A percentile compares a stretch with the other conserved stretches of the same genome.
Conservation (phyloP, 1,284 basidiomycete species). For the Ustilago vetiveriae region DNA sequence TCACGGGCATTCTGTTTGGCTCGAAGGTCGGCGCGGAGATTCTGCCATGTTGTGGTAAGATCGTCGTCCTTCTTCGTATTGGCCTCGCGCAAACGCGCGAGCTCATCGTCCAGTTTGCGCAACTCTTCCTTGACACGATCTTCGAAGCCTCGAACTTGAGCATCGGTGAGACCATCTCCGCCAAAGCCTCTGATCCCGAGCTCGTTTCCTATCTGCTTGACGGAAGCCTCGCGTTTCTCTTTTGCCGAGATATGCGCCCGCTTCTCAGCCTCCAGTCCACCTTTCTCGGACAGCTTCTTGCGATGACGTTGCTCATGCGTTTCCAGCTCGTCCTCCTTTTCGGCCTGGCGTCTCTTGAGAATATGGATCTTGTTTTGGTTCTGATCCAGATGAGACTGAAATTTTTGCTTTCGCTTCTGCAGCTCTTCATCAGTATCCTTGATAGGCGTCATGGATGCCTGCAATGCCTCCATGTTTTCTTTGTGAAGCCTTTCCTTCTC, state of each 20-base stretch:
- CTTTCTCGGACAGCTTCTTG: conserved; percentile 56
- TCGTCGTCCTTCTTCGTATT: conserved; percentile 39
- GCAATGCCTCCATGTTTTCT: conserved; percentile 75
- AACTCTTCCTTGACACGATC: conserved; percentile 43
- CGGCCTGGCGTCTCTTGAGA: conserved; percentile 72
- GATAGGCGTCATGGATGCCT: conserved; percentile 73
- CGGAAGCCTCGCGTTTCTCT: conserved; percentile 77
- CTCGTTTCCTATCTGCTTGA: conserved; percentile 77
- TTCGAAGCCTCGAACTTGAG: conserved; percentile 78
- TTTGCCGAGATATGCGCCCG: conserved; percentile 75
- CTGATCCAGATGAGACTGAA: conserved; percentile 75
- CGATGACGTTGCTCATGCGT: conserved; percentile 34
- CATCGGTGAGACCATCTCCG: conserved; percentile 74
- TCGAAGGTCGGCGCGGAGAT: conserved; percentile 41
- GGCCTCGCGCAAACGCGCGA: conserved; percentile 17
- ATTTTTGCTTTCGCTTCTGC: conserved; percentile 75
- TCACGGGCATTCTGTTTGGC: conserved; percentile 52
- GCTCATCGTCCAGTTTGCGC: conserved; percentile 43
- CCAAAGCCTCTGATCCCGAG: conserved; percentile 80
- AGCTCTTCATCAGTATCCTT: conserved; percentile 82
- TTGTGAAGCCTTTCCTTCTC: conserved; percentile 75
- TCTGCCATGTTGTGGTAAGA: conserved; percentile 45
- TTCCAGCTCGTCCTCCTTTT: conserved; percentile 72
- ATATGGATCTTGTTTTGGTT: conserved; percentile 71
- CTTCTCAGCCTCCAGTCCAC: conserved; percentile 63